Base-by-base conservation (phyloP, 2,329 filamentous ascomycete species). In the Endothia cerciana region DNA sequence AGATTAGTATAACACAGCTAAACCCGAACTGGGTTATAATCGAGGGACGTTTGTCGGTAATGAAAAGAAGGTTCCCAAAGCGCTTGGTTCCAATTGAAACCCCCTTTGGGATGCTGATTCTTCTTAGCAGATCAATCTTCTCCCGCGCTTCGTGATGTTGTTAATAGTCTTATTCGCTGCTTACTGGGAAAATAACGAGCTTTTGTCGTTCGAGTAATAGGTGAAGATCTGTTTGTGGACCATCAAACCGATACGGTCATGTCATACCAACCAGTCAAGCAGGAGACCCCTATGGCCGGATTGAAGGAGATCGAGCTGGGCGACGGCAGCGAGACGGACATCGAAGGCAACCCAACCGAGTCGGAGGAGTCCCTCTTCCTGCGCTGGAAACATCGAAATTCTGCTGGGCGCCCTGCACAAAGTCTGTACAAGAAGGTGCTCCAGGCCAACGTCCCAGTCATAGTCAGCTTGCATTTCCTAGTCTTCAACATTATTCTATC, bases 401-500 rank as follows among this genome's bases (percentile, higher is more conserved):
- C 51, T 15, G 22, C 17, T 10, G 10, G 36, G 15, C 40, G 28
- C 11, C 45, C 30, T 11, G n/a, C 47, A 7, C 59, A 47, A 25
- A 38, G 41, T 10, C 51, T 63, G 17, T 63, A 56, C 61, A 63
- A 28, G 25, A 63, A 57, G 13, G 53, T 51, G 22, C 22, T 55
- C 4, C 49, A 63, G 28, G 38, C 61, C 13, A 63, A 63, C 22
- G 4, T 63, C 5, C 61, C 61, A 45, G 3, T 63, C 25, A 38
- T 63, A n/a, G 61, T 63, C 61, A 63, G 61, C 49, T 22, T 63
- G 38, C 61, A 63, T 40, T 45, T 63, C 1, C 25, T 63, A 10
- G 22, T 57, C 4, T 45, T 57, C 22, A 63, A 63, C 28, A 30
- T 56, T 17, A 43, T 63, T 4, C 36, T 63, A 4, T 41, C 61